A percentile compares a stretch with the other conserved stretches of the same genome.
These are phyloP conservation scores for Pseudocercospora vitis DNA, from an alignment of 2,329 filamentous ascomycete species.

Conservation along the genomic window DNA sequence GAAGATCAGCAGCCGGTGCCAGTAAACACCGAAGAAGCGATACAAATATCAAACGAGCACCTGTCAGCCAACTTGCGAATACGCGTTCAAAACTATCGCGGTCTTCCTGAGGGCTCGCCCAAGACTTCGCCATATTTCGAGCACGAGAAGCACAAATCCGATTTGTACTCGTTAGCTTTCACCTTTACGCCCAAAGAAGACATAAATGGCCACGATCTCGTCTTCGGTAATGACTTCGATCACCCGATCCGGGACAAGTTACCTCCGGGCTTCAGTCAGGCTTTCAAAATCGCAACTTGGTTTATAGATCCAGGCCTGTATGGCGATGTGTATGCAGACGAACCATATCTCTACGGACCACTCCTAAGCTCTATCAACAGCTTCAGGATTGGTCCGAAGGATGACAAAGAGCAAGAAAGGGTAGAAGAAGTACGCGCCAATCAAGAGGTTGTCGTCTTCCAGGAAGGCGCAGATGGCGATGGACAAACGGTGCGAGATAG, in stretches of 20 bases:
- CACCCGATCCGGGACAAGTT: conserved; percentile 81
- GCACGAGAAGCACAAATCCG: conserved; percentile 64
- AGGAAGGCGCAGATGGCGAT: conserved; percentile 50
- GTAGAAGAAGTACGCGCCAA: conserved; percentile 47
- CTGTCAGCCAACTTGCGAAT: conserved; percentile 71
- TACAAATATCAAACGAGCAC: conserved; percentile 63
- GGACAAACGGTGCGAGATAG: conserved; percentile 45
- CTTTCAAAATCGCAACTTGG: conserved; percentile 83
- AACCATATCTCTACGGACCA: conserved; percentile 82
- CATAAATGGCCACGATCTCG: conserved; percentile 69
- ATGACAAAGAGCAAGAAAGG: conserved; percentile 37
- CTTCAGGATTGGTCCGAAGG: conserved; percentile 63
- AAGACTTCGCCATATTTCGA: conserved; percentile 75
- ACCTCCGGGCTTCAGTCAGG: conserved; percentile 81
- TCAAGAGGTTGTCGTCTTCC: conserved; percentile 60
- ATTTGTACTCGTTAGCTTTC: conserved; percentile 84
- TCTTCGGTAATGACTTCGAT: conserved; percentile 96
- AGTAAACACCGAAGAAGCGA: conserved; percentile 68
- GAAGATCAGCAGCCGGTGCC: conserved; percentile 70
- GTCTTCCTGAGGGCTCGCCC: conserved; percentile 72
- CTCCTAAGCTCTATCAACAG: conserved; percentile 78
- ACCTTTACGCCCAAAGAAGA: conserved; percentile 69
- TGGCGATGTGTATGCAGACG: conserved; percentile 83
- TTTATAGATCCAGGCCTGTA: conserved; percentile 89
- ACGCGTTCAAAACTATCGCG: conserved; percentile 65